A percentile compares a stretch with the other conserved stretches of the same genome.
These are phyloP conservation scores for Massarina eburnea DNA, from an alignment of 2,329 filamentous ascomycete species.

Conservation along the genomic window DNA sequence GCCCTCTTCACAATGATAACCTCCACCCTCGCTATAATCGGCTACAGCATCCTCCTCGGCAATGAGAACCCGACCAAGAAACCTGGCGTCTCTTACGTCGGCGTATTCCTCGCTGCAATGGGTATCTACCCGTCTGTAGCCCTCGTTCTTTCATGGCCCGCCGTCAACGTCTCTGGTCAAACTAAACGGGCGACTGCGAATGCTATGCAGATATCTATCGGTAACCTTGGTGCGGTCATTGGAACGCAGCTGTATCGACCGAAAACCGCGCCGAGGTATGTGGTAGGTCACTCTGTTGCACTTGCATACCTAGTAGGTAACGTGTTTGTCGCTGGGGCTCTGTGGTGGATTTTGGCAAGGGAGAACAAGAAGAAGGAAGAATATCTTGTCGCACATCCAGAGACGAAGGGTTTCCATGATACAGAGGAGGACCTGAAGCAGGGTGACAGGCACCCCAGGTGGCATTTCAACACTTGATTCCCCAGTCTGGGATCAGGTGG, in stretches of 20 bases:
- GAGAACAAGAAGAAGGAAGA: constrained; percentile 36
- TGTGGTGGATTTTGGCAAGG: constrained; percentile 34
- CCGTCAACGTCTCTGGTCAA: constrained; percentile 56
- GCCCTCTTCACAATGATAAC: constrained; percentile 40
- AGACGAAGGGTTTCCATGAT: constrained; percentile 32
- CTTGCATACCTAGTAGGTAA: constrained; percentile 38
- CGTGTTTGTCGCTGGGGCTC: constrained; percentile 29
- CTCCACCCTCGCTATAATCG: constrained; percentile 35
- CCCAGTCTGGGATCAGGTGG: no score
- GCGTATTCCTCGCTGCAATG: constrained; percentile 41
- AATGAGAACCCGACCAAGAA: constrained; percentile 32
- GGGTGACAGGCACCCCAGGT: constrained; percentile 40
- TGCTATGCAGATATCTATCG: constrained; percentile 53
- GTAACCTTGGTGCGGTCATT: constrained; percentile 49
- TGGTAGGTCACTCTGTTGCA: constrained; percentile 40
- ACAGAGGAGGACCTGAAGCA: constrained; percentile 31
- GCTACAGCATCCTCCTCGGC: constrained; percentile 43
- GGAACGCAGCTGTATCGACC: constrained; percentile 43
- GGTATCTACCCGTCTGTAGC: constrained; percentile 45
- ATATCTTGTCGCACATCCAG: constrained; percentile 24
- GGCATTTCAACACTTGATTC: constrained; percentile 35
- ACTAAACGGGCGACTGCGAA: constrained; percentile 56
- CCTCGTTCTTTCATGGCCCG: constrained; percentile 51
- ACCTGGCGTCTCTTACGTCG: constrained; percentile 42
- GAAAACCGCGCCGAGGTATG: constrained; percentile 35